Percentiles rank a stretch among this genome's conserved stretches.
Conservation (phyloP, 768 basidiomycete species). For the Dacryopinax spathularia region DNA sequence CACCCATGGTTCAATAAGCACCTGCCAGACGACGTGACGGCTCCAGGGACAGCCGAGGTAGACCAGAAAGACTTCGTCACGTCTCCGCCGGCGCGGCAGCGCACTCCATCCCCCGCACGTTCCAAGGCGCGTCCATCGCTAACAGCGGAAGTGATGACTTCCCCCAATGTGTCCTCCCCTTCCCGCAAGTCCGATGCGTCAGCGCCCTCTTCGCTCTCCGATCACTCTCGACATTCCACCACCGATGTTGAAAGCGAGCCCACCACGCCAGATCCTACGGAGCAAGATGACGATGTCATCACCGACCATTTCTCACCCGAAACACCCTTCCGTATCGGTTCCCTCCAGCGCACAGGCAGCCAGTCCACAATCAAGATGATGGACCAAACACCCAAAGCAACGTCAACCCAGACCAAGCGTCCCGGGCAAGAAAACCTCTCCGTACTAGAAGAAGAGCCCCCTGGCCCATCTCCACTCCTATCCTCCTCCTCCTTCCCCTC, state of each 20-base stretch:
- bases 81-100: neutral
- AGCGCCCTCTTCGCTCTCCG: constrained; percentile 8
- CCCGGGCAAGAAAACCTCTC: neutral
- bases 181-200: neutral
- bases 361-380: neutral
- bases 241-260: neutral
- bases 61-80: neutral
- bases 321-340: neutral
- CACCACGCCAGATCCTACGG: constrained; percentile 7
- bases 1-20: constrained; percentile 66
- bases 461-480: neutral
- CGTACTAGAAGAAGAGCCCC: neutral
- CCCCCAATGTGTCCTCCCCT: neutral
- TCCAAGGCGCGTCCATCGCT: neutral
- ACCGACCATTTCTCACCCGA: neutral
- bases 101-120: neutral
- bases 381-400: neutral
- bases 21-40: constrained; percentile 15
- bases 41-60: constrained; percentile 9
- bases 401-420: neutral
- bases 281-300: neutral
- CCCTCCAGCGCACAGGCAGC: neutral
- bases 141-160: neutral
- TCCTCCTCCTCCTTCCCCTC: constrained; percentile 48
- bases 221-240: constrained; percentile 8